Percentiles rank a stretch among this genome's conserved stretches.
Conservation (phyloP, 768 basidiomycete genomes). For the Rubroboletus satanas region DNA sequence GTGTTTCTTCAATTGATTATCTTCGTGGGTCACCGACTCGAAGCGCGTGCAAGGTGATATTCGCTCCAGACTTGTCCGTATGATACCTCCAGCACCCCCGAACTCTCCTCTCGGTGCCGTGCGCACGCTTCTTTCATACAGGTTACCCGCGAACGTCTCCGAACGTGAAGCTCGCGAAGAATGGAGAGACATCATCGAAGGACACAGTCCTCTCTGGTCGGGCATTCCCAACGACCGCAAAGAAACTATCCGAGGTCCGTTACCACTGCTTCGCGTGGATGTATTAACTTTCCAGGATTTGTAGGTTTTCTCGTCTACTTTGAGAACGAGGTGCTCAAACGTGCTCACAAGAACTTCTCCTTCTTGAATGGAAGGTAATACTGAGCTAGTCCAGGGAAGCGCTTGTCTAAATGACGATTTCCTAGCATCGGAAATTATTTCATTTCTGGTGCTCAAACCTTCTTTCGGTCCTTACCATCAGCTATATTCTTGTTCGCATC, state of each 20-base stretch:
- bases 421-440: slow-evolving; percentile 86
- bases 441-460: slow-evolving; percentile 80
- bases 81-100: slow-evolving; percentile 66
- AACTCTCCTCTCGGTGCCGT: slow-evolving; percentile 70
- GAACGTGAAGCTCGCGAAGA: slow-evolving; percentile 80
- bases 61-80: slow-evolving; percentile 80
- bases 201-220: slow-evolving; percentile 72
- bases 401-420: neutral
- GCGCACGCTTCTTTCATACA: slow-evolving; percentile 70
- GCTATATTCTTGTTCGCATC: slow-evolving; percentile 93
- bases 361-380: slow-evolving; percentile 83
- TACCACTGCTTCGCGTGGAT: neutral
- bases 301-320: slow-evolving; percentile 91
- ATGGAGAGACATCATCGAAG: slow-evolving; percentile 92
- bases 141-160: slow-evolving; percentile 63
- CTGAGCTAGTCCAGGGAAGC: neutral
- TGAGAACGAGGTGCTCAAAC: slow-evolving; percentile 79
- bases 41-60: slow-evolving; percentile 61
- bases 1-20: slow-evolving; percentile 12
- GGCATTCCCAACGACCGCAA: slow-evolving; percentile 88
- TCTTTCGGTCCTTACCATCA: slow-evolving; percentile 89
- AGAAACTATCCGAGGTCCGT: slow-evolving; percentile 81
- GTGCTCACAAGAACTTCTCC: slow-evolving; percentile 92
- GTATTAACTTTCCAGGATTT: neutral
- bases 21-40: slow-evolving; percentile 6